Evolutionary conservation across 768 basidiomycete genomes (phyloP), one percentile per base, ranked within the genome.

Genomic region (Termitomyces sp.): DNA sequence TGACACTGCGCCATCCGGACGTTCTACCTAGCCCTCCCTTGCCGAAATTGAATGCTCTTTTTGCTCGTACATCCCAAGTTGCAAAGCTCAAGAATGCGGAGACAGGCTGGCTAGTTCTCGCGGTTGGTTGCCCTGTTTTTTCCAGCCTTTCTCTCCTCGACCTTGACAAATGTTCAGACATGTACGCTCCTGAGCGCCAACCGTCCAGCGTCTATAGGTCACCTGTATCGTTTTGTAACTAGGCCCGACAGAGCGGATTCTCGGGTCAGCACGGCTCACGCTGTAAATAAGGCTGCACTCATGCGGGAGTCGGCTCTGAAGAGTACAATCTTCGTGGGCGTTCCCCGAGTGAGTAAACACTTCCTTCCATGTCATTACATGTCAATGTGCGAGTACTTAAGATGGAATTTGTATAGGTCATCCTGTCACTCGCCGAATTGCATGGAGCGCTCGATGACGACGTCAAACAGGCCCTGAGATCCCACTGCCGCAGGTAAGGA

Each of bases 271-370:
- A 60, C 85, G 54, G 69, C 79, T 59, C 82, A 80, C 59, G 85
- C 86, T 52, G 77, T 88, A 58, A 81, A 83, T 71, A 86, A 80
- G 68, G 90, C 90, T 61, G 89, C 91, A 62, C 70, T 92, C 63
- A 94, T 96, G 84, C 81, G 94, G 46, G 94, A 96, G 75, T 83
- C 90, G 32, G 90, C 90, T 32, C 68, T 96, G 69, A 96, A 96
- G 76, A 92, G 91, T 68, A 82, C 85, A 66, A 89, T 94, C 65
- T 94, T 96, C 68, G 84, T 92, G 56, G 91, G 92, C 46, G 90
- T 93, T 55, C 90, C 92, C 64, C 80, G 89, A 70, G 90, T 91
- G 69, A 75, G 84, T 72, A 54, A 59, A 38, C 18, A 60, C n/a
- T 51, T 55, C 58, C 60, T 50, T 63, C 56, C 53, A 47, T 61